These are phyloP conservation scores for Jamesozyma gamospora DNA, from an alignment of 805 yeast species.

Conservation along the genomic window DNA sequence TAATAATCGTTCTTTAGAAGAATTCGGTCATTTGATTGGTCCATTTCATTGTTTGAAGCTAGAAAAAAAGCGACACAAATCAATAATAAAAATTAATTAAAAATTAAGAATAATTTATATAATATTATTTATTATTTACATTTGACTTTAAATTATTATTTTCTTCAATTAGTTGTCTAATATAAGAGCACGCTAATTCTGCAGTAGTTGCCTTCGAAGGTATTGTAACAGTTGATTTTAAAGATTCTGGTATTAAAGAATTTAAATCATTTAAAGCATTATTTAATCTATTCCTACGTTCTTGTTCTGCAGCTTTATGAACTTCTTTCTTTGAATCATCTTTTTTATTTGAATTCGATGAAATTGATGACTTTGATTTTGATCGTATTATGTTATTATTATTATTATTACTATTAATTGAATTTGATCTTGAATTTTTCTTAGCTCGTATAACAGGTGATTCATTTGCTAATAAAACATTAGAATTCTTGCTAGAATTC, in stretches of 20 bases:
- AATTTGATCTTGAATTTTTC: slow-evolving; percentile 1
- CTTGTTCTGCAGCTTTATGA: slow-evolving; percentile 94
- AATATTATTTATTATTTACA: too few species aligned
- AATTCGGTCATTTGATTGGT: slow-evolving; percentile 1
- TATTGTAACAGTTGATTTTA: slow-evolving; percentile 47
- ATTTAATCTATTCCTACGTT: slow-evolving; percentile 87
- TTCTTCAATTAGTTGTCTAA: slow-evolving; percentile 28
- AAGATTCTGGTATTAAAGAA: slow-evolving; percentile 50
- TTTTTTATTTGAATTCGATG: slow-evolving; percentile 1
- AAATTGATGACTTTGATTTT: slow-evolving; percentile 1
- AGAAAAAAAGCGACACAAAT: background rate
- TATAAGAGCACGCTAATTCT: slow-evolving; percentile 73
- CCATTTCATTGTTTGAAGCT: background rate
- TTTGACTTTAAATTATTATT: background rate
- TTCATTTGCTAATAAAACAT: slow-evolving; percentile 11
- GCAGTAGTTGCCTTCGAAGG: slow-evolving; percentile 94
- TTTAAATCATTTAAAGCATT: slow-evolving; percentile 71
- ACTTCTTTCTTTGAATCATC: slow-evolving; percentile 25
- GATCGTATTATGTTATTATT: background rate
- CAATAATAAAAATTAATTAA: too few species aligned
- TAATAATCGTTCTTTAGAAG: background rate
- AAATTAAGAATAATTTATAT: too few species aligned
- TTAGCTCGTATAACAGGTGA: slow-evolving; percentile 2
- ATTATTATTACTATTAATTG: slow-evolving; percentile 2
- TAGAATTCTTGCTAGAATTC: slow-evolving; percentile 14